Percentiles rank a stretch among this genome's conserved stretches.
phyloP scores from a whole-genome alignment of 495 filamentous ascomycete genomes.

The Daldinia grandis region DNA sequence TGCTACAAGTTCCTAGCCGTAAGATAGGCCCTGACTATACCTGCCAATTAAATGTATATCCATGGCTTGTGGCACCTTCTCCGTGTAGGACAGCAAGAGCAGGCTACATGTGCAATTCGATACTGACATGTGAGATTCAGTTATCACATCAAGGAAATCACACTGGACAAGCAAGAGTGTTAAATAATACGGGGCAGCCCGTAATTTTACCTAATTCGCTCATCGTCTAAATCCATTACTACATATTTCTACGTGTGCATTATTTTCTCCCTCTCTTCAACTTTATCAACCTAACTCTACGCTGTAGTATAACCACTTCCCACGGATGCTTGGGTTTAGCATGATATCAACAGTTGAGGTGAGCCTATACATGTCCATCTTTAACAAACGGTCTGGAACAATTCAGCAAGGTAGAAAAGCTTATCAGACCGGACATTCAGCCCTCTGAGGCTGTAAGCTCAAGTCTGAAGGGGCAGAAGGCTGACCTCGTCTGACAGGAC shows the following conservation, averaged over 20 bases:
- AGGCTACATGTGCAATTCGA: constrained; percentile 24
- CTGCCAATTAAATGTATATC: constrained; percentile 19
- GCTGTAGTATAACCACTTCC: not conserved
- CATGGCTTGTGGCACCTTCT: constrained; percentile 9
- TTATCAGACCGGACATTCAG: constrained; percentile 12
- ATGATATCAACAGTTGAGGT: constrained; percentile 5
- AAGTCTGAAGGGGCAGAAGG: not conserved
- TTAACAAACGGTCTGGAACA: not conserved
- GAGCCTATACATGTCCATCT: not conserved
- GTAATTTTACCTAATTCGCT: not conserved
- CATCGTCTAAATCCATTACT: not conserved
- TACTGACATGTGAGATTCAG: constrained; percentile 31
- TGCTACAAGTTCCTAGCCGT: constrained; percentile 5
- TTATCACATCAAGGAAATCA: constrained; percentile 5
- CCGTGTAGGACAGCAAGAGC: constrained; percentile 12
- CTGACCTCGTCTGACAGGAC: constrained; percentile 23
- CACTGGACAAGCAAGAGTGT: constrained; percentile 1
- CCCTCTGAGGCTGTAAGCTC: constrained; percentile 4
- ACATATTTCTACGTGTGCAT: constrained; percentile 6
- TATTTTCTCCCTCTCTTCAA: not conserved
- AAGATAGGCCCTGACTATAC: constrained; percentile 27
- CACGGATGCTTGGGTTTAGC: not conserved
- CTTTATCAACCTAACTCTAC: not conserved
- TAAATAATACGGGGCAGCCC: constrained; percentile 3
- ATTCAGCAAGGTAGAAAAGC: not conserved